Evolutionary conservation across 2,329 filamentous ascomycete species (phyloP), one percentile per base, ranked within the genome.

Genomic region (Botrytis deweyae): DNA sequence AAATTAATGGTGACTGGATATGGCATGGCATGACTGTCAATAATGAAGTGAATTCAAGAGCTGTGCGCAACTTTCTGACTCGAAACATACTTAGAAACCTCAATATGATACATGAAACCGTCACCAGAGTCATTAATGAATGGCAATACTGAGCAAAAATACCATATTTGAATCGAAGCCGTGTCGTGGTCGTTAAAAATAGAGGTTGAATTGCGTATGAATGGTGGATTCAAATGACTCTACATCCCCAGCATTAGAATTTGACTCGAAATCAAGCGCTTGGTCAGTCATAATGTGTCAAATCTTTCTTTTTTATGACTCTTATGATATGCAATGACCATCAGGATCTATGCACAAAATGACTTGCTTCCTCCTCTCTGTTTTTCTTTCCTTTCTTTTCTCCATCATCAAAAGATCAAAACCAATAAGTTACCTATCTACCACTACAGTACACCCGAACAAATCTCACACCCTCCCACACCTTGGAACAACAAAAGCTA

Each of bases 261-360:
- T 40, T 18, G 22, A 1, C 20, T 16, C 22, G 4, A 62, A 16
- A 40, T 40, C 1, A 16, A 38, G 18, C 9, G 3, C 8, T 16
- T 40, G 7, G n/a, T 8, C 9, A 40, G 36, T 62, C 59, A 7
- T 7, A 40, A 40, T 40, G 2, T 40, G 2, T 12, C 55, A 3
- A 18, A 9, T 22, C 7, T 29, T 0, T 3, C 3, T 2, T 20
- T 59, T 20, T 1, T 7, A 9, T 0, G 3, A 20, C 0, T 3
- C 16, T 29, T 42, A 18, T 10, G 2, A 25, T 8, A 16, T 18
- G 7, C 5, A 29, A 4, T 29, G 7, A 3, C 25, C 3, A 7
- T 63, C 38, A 42, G 38, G 36, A 63, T 63, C n/a, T 42, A 1
- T 18, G 25, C 4, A 6, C 8, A 63, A 63, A 29, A 10, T 29